These are phyloP conservation scores for Diacronema lutheri DNA, from an alignment of 78 protist genomes.

Conservation along the genomic window DNA sequence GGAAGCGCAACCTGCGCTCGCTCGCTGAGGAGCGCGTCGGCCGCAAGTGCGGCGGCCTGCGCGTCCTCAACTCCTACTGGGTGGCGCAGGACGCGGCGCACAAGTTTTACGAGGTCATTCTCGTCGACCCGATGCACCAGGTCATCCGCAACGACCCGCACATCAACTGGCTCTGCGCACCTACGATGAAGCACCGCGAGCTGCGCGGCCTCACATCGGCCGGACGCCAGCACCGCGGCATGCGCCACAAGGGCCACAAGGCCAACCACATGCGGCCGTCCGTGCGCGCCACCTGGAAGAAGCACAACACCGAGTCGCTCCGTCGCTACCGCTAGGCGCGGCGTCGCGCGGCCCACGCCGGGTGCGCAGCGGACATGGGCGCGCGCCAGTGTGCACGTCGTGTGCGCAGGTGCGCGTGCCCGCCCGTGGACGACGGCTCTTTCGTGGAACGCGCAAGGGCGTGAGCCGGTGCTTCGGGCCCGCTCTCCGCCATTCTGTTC, in stretches of 20 bases:
- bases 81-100: slow-evolving; percentile 90
- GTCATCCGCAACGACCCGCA: slow-evolving; percentile 96
- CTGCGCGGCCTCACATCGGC: slow-evolving; percentile 97
- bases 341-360: too few relatives aligned
- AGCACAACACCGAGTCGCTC: slow-evolving; percentile 84
- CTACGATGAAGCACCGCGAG: slow-evolving; percentile 93
- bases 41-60: slow-evolving; percentile 79
- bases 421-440: too few relatives aligned
- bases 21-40: slow-evolving; percentile 98
- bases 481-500: too few relatives aligned
- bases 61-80: slow-evolving; percentile 99
- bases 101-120: slow-evolving; percentile 98
- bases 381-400: too few relatives aligned
- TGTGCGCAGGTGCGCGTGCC: too few relatives aligned
- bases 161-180: slow-evolving; percentile 96
- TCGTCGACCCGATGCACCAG: slow-evolving; percentile 94
- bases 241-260: slow-evolving; percentile 73
- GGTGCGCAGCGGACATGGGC: too few relatives aligned
- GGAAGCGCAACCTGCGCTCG: slow-evolving; percentile 69
- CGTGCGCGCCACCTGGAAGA: slow-evolving; percentile 93
- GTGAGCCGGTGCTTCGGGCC: too few relatives aligned
- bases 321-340: slow-evolving; percentile 95
- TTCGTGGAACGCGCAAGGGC: too few relatives aligned
- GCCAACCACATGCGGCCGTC: slow-evolving; percentile 82
- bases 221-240: slow-evolving; percentile 91